Base-by-base conservation (phyloP, 2,329 filamentous ascomycete species). In the Diaporthe vaccinii region DNA sequence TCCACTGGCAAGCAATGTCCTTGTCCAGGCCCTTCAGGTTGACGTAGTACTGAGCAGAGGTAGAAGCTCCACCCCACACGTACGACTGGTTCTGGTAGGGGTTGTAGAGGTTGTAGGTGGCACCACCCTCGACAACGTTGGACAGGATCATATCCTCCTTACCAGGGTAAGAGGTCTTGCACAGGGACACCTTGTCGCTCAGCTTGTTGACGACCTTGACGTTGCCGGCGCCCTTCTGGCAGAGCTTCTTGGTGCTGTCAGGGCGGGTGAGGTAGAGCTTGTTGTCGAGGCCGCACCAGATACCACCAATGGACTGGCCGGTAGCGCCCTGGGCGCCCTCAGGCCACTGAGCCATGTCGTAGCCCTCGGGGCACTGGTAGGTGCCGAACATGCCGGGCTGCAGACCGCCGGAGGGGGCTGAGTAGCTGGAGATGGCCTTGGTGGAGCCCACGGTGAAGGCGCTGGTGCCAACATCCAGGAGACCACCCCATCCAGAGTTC, bases 121-220 rank as follows among this genome's bases (percentile, higher is more conserved):
- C 80, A 75, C 94, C 94, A 71, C 93, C 85, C 7, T 84, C 78
- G 58, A 93, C 88, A 62, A 96, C 86, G 61, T 72, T 76, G n/a
- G 96, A 94, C 75, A 98, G 90, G 73, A 94, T 94, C 92, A 98
- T 96, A 80, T 89, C 89, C 87, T 99, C 97, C 75, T 92, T 95
- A 82, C 95, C 96, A 77, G 97, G 97, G 86, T 99, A 99, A 84
- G 98, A 95, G 78, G 97, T 98, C 84, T 95, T 95, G 91, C 97
- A 99, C 79, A 98, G 90, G 59, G 93, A 90, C 39, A 94, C 93
- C 58, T 89, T 85, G 51, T 90, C 82, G 68, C 84, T 81, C 46
- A 98, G 88, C 73, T 93, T 91, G 89, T 98, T 99, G 84, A 92
- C 82, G 76, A 98, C 90, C 76, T 88, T 87, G 78, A 98, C 90